Evolutionary conservation across 768 basidiomycete species (phyloP), one percentile per base, ranked within the genome.

Genomic region (Tricholoma matsutake): DNA sequence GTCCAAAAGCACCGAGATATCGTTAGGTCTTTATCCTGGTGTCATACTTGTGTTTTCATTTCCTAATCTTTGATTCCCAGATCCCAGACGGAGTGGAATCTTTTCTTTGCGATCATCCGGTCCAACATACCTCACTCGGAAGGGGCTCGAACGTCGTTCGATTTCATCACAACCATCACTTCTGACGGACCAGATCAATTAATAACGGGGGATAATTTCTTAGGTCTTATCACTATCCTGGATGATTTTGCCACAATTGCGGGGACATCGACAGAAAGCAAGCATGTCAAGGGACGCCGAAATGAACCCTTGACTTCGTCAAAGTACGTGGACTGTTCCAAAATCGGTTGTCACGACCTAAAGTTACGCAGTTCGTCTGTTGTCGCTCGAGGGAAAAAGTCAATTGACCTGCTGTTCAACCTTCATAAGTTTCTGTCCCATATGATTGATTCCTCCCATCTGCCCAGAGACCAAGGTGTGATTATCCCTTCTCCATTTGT

Each of bases 71-170:
- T 18, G 25, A 63, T 58, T 9, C 18, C 0, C 58, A 94, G 88
- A 58, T 95, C 94, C 1, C 88, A 91, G 65, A 98, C 96, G 0
- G 96, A 98, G 71, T 99, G 96, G 96, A 94, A 92, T 63, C 78
- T 98, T 41, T 83, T 96, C 20, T 92, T 96, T 67, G 91, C 92
- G 1, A 79, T 98, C 29, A 82, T 98, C 64, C 86, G 92, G 53
- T 89, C 88, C 1, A 96, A 94, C 0, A 83, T 95, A 43, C 80
- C 87, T 11, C 91, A 97, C 69, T 85, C 92, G 9, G 92, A 94
- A 72, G 96, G 95, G 5, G 87, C 93, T 25, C 88, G 91, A 37
- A 77, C 87, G 56, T 90, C 96, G 2, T 92, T 98, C 69, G 87
- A 87, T 18, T 81, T 97, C 18, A 77, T 96, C n/a, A 74, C 81